Base-by-base conservation (phyloP, 106 monocot species). In the Cymbidium sinense region DNA sequence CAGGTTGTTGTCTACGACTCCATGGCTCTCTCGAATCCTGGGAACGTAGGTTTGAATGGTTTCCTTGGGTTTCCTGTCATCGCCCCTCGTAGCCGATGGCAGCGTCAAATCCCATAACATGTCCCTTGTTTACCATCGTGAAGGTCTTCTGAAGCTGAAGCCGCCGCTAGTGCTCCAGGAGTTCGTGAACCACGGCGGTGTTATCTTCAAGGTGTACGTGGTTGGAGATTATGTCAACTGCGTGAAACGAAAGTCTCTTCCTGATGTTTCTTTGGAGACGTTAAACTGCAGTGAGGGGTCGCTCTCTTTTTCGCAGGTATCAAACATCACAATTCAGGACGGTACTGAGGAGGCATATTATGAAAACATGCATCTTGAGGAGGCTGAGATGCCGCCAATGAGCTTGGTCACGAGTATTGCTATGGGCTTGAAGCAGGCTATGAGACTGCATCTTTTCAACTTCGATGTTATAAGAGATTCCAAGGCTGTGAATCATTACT, bases 141-240 rank as follows among this genome's bases (percentile, higher is more conserved):
- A 78, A 2, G 89, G 73, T 0, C 82, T 92, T 15, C 74, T 87
- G 34, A 78, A 83, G 79, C 85, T 85, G 64, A 92, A 89, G 47
- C 92, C 89, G 8, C 92, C 92, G 3, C 58, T 92, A 1, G 92
- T 92, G 50, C 86, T 92, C 25, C 92, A 92, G 69, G 89, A 92
- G 41, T 92, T 92, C 47, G 87, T 92, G 15, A 89, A 92, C 71
- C 92, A 89, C 25, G 92, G 89, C 2, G 92, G 92, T 21, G 88
- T 92, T 47, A 85, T 92, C 47, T 92, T 92, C 80, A 92, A 92
- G 81, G 89, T 92, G 2, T 92, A 92, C 80, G 92, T 92, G 20
- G 88, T 87, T 7, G 92, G 92, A 17, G 92, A 89, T 74, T 41
- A 77, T 44, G 92, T 92, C 21, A 80, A 77, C 79, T 92, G 92